Conservation (phyloP, 2,329 filamentous ascomycete species). For the Talaromyces atroroseus region DNA sequence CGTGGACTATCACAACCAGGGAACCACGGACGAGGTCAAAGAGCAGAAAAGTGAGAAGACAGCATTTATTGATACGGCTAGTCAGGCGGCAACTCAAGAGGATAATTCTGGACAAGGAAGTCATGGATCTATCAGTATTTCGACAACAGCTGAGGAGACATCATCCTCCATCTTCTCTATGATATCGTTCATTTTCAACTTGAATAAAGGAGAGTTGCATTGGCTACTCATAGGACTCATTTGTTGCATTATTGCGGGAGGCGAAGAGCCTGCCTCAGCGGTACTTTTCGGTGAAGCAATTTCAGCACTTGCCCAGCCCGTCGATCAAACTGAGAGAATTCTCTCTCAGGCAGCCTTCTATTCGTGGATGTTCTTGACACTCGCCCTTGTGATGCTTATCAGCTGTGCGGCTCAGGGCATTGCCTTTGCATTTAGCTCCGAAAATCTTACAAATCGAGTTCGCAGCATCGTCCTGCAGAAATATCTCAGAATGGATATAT, state of each 20-base stretch:
- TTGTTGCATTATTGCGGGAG: slow-evolving; percentile 71
- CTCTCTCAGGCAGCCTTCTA: slow-evolving; percentile 73
- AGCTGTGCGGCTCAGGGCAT: slow-evolving; percentile 64
- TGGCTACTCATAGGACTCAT: slow-evolving; percentile 68
- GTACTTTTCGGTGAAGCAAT: slow-evolving; percentile 90
- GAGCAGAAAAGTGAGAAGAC: slow-evolving; percentile 17
- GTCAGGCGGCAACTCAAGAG: slow-evolving; percentile 20
- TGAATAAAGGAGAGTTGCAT: slow-evolving; percentile 69
- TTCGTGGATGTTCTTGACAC: slow-evolving; percentile 81
- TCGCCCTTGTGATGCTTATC: slow-evolving; percentile 68
- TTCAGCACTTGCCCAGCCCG: slow-evolving; percentile 58
- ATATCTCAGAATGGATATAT: slow-evolving; percentile 87
- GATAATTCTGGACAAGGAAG: slow-evolving; percentile 37
- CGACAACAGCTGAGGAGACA: slow-evolving; percentile 60
- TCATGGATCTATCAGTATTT: slow-evolving; percentile 55
- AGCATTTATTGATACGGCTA: slow-evolving; percentile 13
- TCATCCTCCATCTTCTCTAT: slow-evolving; percentile 69
- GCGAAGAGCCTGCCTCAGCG: slow-evolving; percentile 68
- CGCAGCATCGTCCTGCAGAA: slow-evolving; percentile 76
- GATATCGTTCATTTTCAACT: slow-evolving; percentile 70
- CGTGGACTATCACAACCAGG: slow-evolving; percentile 55
- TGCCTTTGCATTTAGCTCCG: slow-evolving; percentile 76
- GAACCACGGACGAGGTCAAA: slow-evolving; percentile 4
- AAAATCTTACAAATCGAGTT: slow-evolving; percentile 75
- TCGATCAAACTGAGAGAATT: slow-evolving; percentile 50